Evolutionary conservation across 345 rosid species (phyloP).

Genomic region (Moringa oleifera): DNA sequence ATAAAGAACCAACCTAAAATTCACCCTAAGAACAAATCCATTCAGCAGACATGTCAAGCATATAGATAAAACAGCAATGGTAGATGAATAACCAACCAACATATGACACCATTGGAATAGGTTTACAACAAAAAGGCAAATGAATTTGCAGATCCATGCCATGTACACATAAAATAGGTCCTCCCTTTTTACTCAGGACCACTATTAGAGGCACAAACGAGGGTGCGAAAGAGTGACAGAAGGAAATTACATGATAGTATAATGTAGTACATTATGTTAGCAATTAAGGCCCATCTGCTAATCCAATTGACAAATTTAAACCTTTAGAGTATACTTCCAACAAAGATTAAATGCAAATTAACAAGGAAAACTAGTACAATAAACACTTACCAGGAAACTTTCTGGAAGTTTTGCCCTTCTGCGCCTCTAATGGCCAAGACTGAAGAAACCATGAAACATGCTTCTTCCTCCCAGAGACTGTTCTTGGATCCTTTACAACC

Average conservation of each 20-base stretch:
- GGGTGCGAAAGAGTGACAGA: neutral
- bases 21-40: neutral
- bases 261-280: too few species aligned
- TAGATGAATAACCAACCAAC: neutral
- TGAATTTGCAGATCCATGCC: neutral
- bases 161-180: neutral
- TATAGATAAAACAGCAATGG: neutral
- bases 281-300: neutral
- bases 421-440: constrained; percentile 64
- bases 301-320: neutral
- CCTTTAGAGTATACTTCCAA: neutral
- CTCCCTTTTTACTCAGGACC: neutral
- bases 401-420: constrained; percentile 56
- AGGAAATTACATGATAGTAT: neutral
- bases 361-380: constrained; percentile 3
- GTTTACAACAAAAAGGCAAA: too few species aligned
- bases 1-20: neutral
- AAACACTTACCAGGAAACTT: constrained; percentile 55
- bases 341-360: constrained; percentile 5
- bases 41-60: neutral
- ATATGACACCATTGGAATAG: too few species aligned
- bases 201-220: neutral
- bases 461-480: constrained; percentile 56
- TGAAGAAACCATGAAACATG: constrained; percentile 42
- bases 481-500: constrained; percentile 68